Conservation (phyloP, 495 filamentous ascomycete species). For the Neurospora sp. region DNA sequence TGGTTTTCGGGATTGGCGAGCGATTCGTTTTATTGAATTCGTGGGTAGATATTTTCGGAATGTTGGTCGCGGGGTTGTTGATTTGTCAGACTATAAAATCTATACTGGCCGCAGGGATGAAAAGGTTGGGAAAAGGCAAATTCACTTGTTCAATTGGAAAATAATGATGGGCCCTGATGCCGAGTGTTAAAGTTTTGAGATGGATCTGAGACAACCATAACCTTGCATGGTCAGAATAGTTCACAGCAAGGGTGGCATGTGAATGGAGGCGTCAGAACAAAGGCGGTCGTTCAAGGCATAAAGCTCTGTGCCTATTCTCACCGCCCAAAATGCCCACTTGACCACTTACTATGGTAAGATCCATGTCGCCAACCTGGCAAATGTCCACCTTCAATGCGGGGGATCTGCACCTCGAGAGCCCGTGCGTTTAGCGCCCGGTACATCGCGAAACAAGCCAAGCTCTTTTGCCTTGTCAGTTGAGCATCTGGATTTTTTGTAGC, state of each 20-base stretch:
- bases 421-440: not conserved
- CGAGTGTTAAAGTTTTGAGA: not conserved
- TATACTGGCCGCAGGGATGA: not conserved
- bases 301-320: not conserved
- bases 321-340: not conserved
- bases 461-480: not conserved
- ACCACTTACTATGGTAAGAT: not conserved
- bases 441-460: not conserved
- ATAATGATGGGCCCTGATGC: not conserved
- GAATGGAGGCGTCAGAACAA: not conserved
- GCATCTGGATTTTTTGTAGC: not conserved
- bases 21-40: not conserved
- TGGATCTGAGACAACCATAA: not conserved
- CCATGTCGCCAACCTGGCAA: constrained; percentile 1
- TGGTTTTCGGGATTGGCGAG: not conserved
- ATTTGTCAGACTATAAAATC: not conserved
- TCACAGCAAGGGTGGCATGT: not conserved
- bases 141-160: not conserved
- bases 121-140: not conserved
- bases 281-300: constrained; percentile 4
- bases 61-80: not conserved
- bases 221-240: not conserved
- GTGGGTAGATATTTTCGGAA: not conserved
- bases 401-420: not conserved
- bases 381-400: not conserved